Evolutionary conservation across 2,329 filamentous ascomycete species (phyloP), one percentile per base, ranked within the genome.

Genomic region (Claviceps africana): DNA sequence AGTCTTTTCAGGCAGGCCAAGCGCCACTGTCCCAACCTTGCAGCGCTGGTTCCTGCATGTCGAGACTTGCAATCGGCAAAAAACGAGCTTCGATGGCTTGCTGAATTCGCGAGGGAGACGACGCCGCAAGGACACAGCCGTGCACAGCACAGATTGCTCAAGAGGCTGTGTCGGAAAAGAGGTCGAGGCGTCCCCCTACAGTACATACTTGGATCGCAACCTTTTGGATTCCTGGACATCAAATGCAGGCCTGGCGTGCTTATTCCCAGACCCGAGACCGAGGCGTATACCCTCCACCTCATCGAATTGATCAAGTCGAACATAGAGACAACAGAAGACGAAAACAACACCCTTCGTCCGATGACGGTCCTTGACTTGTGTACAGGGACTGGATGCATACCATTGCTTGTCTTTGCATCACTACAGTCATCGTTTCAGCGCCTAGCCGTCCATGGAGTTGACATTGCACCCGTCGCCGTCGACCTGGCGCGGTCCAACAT

Each of bases 361-460:
- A 59, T 94, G 13, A 76, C 74, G 13, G 72, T 97, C 42, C 66
- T 96, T 9, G 93, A 98, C 65, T 73, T 96, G 31, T 97, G 93
- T 66, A 90, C 88, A 0, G 93, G 93, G 10, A 88, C 86, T 5
- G 93, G 93, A 4, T 96, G 91, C 68, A 95, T 97, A 56, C 78
- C 88, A 0, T 76, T 97, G 9, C 77, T 88, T 3, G 73, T 95
- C 7, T 79, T 85, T 56, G 72, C 82, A 37, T 73, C 83, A 10
- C 75, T 88, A 39, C 67, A 67, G 19, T 53, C 63, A 60, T 60
- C 65, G 21, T 65, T 72, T 49, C 59, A 64, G 1, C 48, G 57
- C 0, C 58, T 87, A 8, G 65, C 70, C 4, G 69, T 87, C n/a
- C 61, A 75, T 0, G 91, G 87, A 4, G 66, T 95, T 19, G 91